phyloP scores from a whole-genome alignment of 139 green algal genomes.

The Edaphochlamys debaryana region DNA sequence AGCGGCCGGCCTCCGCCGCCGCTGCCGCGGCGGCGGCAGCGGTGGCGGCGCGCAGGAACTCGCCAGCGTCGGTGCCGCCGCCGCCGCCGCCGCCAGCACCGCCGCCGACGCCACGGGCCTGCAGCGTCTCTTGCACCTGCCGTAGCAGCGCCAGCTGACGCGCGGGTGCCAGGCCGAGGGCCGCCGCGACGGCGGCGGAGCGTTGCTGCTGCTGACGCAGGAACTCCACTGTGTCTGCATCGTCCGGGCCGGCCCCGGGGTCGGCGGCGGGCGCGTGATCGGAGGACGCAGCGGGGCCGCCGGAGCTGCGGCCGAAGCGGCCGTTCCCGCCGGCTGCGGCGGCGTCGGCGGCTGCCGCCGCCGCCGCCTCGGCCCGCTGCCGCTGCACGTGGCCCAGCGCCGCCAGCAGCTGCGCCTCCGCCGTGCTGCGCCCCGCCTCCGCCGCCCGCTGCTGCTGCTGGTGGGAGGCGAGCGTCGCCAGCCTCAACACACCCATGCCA shows the following conservation, averaged over 20 bases:
- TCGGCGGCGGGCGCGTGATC: no score
- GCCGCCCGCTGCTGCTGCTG: no score
- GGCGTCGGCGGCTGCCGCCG: not conserved
- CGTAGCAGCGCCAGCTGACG: not conserved
- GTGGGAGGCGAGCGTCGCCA: no score
- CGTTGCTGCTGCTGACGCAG: not conserved
- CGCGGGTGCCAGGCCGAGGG: not conserved
- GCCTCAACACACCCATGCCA: not conserved
- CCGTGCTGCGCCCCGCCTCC: no score
- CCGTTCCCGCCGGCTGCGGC: not conserved
- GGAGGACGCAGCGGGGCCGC: not conserved
- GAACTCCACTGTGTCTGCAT: not conserved
- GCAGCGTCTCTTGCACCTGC: not conserved
- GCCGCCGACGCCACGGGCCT: not conserved
- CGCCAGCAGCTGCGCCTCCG: conserved; percentile 3
- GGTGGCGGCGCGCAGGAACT: no score
- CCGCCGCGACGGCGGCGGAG: not conserved
- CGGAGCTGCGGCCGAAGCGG: not conserved
- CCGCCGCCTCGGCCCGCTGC: not conserved
- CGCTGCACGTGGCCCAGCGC: not conserved
- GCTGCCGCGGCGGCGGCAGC: not conserved
- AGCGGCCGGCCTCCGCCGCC: not conserved
- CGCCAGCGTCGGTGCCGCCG: no score
- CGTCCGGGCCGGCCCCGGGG: not conserved
- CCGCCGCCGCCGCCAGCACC: not conserved